Evolutionary conservation across 257 asterid genomes (phyloP).

Genomic region (Verbascum thapsus): DNA sequence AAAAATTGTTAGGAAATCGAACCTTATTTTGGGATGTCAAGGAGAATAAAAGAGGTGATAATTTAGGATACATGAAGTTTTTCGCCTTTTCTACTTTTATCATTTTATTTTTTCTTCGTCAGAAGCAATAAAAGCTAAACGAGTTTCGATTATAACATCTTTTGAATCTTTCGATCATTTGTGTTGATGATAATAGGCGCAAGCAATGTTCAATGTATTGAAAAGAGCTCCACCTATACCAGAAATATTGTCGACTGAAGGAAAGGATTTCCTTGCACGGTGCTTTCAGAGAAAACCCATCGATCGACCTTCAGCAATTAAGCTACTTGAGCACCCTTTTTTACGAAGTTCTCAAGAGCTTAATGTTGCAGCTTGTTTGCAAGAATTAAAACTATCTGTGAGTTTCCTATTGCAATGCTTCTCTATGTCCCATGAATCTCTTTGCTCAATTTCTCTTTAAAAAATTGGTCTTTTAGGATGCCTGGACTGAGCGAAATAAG

Average conservation of each 20-base stretch:
- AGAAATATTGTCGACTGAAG: conserved; percentile 62
- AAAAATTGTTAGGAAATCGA: too few species aligned
- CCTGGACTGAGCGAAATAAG: conserved; percentile 36
- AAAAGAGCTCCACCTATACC: conserved; percentile 76
- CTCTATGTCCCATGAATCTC: not conserved
- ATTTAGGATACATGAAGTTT: too few species aligned
- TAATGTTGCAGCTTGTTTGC: conserved; percentile 35
- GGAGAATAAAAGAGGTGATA: too few species aligned
- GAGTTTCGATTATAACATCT: not conserved
- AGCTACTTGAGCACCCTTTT: conserved; percentile 73
- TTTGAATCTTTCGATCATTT: not conserved
- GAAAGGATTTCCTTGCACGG: conserved; percentile 69
- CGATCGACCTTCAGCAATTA: conserved; percentile 70
- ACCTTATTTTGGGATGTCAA: too few species aligned
- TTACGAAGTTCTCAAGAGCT: conserved; percentile 49
- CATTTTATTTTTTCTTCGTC: not conserved
- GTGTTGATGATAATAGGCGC: conserved; percentile 49
- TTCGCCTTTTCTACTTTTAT: not conserved
- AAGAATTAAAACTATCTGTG: conserved; percentile 48
- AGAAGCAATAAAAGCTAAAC: not conserved
- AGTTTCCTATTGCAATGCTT: conserved; percentile 26
- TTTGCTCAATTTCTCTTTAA: conserved; percentile 10
- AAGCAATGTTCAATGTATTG: conserved; percentile 87
- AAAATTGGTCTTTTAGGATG: conserved; percentile 42
- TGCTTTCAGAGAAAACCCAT: conserved; percentile 76